Evolutionary conservation across 805 yeast genomes (phyloP), one percentile per base, ranked within the genome.

Genomic region (Suhomyces canberraensis): DNA sequence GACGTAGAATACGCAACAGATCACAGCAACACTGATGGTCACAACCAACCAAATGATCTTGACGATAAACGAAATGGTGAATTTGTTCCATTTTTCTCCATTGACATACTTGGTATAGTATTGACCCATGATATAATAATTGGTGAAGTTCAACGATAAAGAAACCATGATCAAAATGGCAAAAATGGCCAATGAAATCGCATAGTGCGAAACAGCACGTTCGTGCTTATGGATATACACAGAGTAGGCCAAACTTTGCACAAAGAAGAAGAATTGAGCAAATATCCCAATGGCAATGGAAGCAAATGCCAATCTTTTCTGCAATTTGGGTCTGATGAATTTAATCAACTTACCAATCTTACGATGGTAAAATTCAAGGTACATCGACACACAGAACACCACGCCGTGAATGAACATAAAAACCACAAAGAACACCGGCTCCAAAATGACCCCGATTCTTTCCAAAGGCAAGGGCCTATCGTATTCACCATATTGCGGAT

Each of bases 81-180:
- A 55, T 33, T 55, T 55, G 42, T 55, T 55, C 58, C 58, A 55
- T 33, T 41, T 46, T 27, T 54, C 58, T 3, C 60, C 58, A 31
- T 55, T 55, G 28, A 54, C 60, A 33, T 52, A 55, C 34, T 51
- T 50, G n/a, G 42, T 42, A 40, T 52, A 54, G 40, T 54, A 55
- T 35, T 52, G 56, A 15, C 60, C 60, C 60, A 55, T 53, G 35
- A 55, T 53, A 40, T 53, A 55, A 35, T 55, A 55, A 33, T 55
- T 55, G 37, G 50, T 45, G 37, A 55, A 55, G 43, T 55, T 55
- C 27, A 55, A 45, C 3, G 54, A 51, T 26, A 55, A 45, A 3
- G 58, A 52, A 3, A 52, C 34, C 52, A 55, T 46, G 3, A 55
- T 46, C 25, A 55, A 44, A n/a, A 55, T 42, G 5, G 52, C 58